phyloP scores from a whole-genome alignment of 2,329 filamentous ascomycete genomes.

The Paracorniculantispora psalliotae region DNA sequence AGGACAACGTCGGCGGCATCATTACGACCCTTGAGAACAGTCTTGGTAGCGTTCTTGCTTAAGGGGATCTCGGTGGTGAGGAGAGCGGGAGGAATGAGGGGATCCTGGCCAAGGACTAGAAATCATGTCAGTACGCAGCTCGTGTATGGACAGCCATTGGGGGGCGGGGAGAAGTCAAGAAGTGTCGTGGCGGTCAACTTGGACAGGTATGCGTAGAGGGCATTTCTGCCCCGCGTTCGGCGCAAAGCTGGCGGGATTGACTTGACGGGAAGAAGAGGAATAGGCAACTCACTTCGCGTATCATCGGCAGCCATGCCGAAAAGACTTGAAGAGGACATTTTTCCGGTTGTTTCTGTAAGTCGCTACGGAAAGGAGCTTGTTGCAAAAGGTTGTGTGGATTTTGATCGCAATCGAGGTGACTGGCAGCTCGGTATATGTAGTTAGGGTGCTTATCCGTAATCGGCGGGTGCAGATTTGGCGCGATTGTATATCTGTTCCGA shows the following conservation, averaged over 20 bases:
- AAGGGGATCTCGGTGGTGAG: constrained; percentile 82
- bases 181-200: neutral
- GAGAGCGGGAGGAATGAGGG: constrained; percentile 82
- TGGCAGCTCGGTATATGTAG: constrained; percentile 5
- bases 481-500: neutral
- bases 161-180: neutral
- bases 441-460: constrained; percentile 5
- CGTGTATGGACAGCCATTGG: neutral
- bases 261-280: neutral
- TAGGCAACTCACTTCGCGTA: constrained; percentile 32
- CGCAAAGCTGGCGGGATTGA: neutral
- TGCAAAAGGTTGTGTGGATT: neutral
- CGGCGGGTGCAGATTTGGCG: constrained; percentile 6
- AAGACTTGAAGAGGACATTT: constrained; percentile 37
- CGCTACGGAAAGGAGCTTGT: neutral
- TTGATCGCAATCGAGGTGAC: neutral
- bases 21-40: constrained; percentile 66
- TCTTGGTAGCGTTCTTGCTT: constrained; percentile 55
- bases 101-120: constrained; percentile 86
- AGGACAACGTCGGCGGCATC: constrained; percentile 71
- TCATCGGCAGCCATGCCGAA: constrained; percentile 41
- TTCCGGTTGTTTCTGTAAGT: neutral
- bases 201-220: neutral
- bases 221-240: constrained; percentile 1
- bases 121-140: neutral